Evolutionary conservation across 2,329 filamentous ascomycete species (phyloP), one percentile per base, ranked within the genome.

Genomic region (Hypoxylon sp.): DNA sequence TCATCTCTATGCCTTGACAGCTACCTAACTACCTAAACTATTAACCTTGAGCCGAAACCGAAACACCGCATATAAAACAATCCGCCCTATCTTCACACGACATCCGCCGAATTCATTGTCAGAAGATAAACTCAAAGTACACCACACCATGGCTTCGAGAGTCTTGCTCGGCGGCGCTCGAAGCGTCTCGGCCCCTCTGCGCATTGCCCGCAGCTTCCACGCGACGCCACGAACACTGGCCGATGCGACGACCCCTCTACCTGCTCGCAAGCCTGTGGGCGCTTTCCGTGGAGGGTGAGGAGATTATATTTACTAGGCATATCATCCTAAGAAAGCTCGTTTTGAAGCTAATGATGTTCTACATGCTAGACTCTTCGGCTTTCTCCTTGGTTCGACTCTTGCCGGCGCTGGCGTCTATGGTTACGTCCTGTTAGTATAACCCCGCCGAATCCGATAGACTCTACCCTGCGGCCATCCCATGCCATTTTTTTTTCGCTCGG

Each of bases 371-470:
- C 77, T 97, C 53, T 91, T 96, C 66, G 93, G 93, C 42, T 97
- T 97, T 78, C 85, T 97, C 40, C 79, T 94, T 59, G 93, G 93
- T 61, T 86, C 89, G 57, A 87, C 89, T 35, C 78, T 91, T 42
- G 87, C 92, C 32, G 91, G 91, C 65, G 83, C 82, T 42, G 87
- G 84, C 51, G 88, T 95, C 64, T 97, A 97, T 77, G 91, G 90
- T 72, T 97, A 97, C 73, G 83, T 96, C 61, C 77, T 97, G 64
- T 67, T 46, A 63, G 64, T 65, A 25, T 23, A 55, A n/a, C 15
- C 36, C 25, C 9, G 6, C 8, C 13, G 5, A 27, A 13, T 20
- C 37, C 25, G 5, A 31, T 29, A n/a, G 11, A 15, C 38, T 37
- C 12, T 13, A 9, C 36, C 17, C 12, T 19, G 2, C 19, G n/a